These are phyloP conservation scores for Castanospermum australe DNA, from an alignment of 306 rosid species.

Conservation along the genomic window DNA sequence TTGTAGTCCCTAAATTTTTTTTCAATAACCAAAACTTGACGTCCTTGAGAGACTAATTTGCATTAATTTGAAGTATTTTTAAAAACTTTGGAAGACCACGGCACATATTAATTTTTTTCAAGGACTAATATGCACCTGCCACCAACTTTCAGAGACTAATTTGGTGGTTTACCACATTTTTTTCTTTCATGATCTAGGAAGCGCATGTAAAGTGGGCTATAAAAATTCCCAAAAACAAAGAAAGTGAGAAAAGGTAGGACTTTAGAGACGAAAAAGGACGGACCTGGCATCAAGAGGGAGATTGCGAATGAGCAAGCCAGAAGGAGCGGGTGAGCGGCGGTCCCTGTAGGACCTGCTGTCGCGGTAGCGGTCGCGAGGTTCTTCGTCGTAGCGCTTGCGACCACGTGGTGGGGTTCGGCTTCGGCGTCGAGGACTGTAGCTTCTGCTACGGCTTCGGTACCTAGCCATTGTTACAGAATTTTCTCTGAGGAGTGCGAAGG, in stretches of 20 bases:
- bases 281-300: slow-evolving; percentile 95
- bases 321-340: slow-evolving; percentile 87
- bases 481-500: neutral
- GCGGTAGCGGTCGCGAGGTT: slow-evolving; percentile 58
- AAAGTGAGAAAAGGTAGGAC: neutral
- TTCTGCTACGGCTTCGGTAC: slow-evolving; percentile 89
- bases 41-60: no score
- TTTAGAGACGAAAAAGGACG: neutral
- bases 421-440: slow-evolving; percentile 90
- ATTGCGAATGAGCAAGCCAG: slow-evolving; percentile 96
- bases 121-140: no score
- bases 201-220: no score
- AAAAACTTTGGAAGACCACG: no score
- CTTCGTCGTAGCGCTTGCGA: slow-evolving; percentile 79
- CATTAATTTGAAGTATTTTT: no score
- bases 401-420: slow-evolving; percentile 82
- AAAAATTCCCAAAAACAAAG: neutral
- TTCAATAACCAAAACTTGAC: no score
- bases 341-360: slow-evolving; percentile 71
- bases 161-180: no score
- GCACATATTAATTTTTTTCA: no score
- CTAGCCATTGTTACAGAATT: slow-evolving; percentile 49
- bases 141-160: no score
- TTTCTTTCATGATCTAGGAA: no score
- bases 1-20: no score